Evolutionary conservation across 306 rosid species (phyloP), one percentile per base, ranked within the genome.

Genomic region (Citrullus colocynthis): DNA sequence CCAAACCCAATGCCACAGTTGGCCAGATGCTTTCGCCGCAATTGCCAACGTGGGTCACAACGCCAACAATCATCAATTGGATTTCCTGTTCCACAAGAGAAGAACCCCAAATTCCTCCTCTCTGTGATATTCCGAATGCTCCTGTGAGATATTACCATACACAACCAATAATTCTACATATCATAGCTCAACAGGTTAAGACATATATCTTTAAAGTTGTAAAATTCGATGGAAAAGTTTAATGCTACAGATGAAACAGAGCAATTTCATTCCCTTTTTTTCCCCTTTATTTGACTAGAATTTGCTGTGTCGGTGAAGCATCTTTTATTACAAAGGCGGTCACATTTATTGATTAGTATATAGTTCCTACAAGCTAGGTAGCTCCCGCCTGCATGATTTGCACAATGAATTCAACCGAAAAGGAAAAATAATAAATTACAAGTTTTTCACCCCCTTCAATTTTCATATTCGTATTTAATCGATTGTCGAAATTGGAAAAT

Each of bases 31-130:
- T 92, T 95, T 30, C 98, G 91, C 71, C 83, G 86, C 20, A 74
- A 74, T 71, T 89, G 82, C 99, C 99, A 95, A 0, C 81, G 84
- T 9, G 64, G 74, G 86, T 95, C 99, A 74, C 99, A 95, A 7
- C 98, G 94, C 99, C 99, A 95, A 77, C 99, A 95, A 77, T 95
- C 99, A 70, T 95, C 99, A 7, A 95, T 88, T 21, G 99, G 97
- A 36, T 95, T 95, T 13, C 99, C 99, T 3, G 90, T 89, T 51
- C 85, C 92, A 9, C 98, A 95, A n/a, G 98, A 83, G 87, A 95
- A 92, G 71, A 62, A 95, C 18, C 88, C 91, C 85, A 95, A 84
- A 6, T 84, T 89, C 85, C 99, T 88, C 55, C 98, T 83, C 37
- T 79, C 89, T 2, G 93, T 91, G 75, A 87, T 74, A 57, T 92